phyloP scores from a whole-genome alignment of 306 rosid genomes.

The Begonia masoniana region DNA sequence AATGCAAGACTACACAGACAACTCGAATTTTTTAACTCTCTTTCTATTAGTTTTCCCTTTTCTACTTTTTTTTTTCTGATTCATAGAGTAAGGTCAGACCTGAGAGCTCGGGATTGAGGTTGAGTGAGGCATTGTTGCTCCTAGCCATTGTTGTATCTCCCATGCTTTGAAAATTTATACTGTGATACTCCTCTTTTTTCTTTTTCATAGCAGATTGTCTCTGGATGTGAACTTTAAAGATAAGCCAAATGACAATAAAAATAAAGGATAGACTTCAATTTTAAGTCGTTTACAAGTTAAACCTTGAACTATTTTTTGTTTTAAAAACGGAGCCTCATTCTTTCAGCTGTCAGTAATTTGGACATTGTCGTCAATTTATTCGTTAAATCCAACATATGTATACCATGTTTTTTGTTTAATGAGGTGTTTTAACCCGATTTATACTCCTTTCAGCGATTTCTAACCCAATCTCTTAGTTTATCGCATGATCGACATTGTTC shows the following conservation, averaged over 20 bases:
- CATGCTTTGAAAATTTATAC: constrained; percentile 14
- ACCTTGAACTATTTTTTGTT: no score
- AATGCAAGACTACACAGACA: constrained; percentile 22
- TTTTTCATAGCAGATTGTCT: constrained; percentile 47
- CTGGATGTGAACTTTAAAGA: constrained; percentile 13
- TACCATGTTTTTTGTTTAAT: no score
- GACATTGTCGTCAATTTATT: no score
- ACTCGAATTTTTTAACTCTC: constrained; percentile 5
- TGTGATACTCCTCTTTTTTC: constrained; percentile 48
- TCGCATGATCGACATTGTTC: no score
- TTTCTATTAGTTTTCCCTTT: background rate
- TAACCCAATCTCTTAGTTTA: no score
- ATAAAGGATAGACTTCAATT: background rate
- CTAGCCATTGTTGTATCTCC: constrained; percentile 11
- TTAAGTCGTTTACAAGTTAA: no score
- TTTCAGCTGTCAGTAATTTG: no score
- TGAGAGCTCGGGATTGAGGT: constrained; percentile 41
- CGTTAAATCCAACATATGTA: no score
- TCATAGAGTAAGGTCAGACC: constrained; percentile 52
- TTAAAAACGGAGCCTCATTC: no score
- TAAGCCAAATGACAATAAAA: background rate
- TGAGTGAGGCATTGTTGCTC: constrained; percentile 20
- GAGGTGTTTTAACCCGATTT: no score
- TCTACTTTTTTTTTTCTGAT: constrained; percentile 11
- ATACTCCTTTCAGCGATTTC: no score